Base-by-base conservation (phyloP, 176 grass and related monocot species). In the Oryza officinalis region DNA sequence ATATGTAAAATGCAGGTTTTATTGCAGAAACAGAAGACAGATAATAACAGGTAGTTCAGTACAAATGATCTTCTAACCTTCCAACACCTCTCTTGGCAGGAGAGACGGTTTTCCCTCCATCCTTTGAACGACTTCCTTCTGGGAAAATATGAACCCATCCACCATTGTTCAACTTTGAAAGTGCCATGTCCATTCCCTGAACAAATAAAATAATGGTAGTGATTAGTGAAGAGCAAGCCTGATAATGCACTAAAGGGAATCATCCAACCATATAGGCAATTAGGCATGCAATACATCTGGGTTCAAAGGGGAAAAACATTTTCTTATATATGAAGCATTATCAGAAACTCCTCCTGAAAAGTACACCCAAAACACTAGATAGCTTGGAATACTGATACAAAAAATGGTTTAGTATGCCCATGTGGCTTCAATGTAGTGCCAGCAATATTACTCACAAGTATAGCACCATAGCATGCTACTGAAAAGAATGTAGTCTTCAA, bases 141-240 rank as follows among this genome's bases (percentile, higher is more conserved):
- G 93, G 96, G 85, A 99, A 99, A 94, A 99, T 99, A 85, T 99
- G 96, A 87, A 99, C 93, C 96, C 93, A 99, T 73, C 96, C 93
- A 68, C 96, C 96, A 85, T 77, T 96, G 67, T 99, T 96, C 35
- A 99, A 74, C 75, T 99, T 99, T 7, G 91, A 92, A 20, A 99
- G 84, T 49, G 91, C 93, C 89, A 93, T 90, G 85, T 98, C 93
- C 96, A 98, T 99, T 85, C 96, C 96, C 96, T 99, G 25, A 47
- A 54, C 4, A 31, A 70, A 68, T 0, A 13, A 32, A 13, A 41
- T 18, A 43, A 20, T 10, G 57, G 10, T 1, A 60, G 26, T 9
- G 75, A 81, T 73, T 32, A 67, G 17, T 71, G 23, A 84, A 80
- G 9, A 74, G 22, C n/a, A 33, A 49, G 66, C 27, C 33, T 27